phyloP scores from a whole-genome alignment of 352 stramenopile genomes.

The Phytophthora lateralis region DNA sequence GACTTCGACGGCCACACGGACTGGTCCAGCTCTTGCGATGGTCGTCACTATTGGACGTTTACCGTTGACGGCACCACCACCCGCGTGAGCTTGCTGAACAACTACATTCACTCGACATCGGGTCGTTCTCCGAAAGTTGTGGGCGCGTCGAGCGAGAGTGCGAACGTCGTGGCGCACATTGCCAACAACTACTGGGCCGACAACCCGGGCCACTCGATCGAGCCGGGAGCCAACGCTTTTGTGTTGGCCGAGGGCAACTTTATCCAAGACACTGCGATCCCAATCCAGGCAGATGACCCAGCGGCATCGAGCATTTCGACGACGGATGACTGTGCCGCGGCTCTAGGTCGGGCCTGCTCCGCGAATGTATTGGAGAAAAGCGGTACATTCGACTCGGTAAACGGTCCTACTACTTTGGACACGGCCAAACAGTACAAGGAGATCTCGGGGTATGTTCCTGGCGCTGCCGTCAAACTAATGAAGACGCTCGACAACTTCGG shows the following conservation, averaged over 20 bases:
- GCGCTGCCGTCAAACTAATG: background rate
- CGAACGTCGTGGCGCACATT: conserved; percentile 38
- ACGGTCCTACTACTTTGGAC: background rate
- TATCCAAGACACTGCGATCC: conserved; percentile 26
- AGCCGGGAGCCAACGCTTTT: conserved; percentile 15
- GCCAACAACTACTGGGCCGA: conserved; percentile 52
- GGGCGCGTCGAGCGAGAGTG: conserved; percentile 9
- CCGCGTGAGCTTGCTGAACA: conserved; percentile 38
- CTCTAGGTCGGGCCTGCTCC: background rate
- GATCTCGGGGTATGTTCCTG: conserved; percentile 5
- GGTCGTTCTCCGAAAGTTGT: conserved; percentile 38
- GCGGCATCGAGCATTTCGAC: background rate
- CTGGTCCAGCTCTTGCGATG: conserved; percentile 49
- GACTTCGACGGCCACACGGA: conserved; percentile 50
- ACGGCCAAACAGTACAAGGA: conserved; percentile 7
- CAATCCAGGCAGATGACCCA: background rate
- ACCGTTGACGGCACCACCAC: conserved; percentile 29
- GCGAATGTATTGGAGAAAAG: conserved; percentile 2
- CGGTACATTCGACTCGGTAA: conserved; percentile 5
- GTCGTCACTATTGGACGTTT: conserved; percentile 52
- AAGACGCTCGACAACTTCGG: conserved; percentile 5
- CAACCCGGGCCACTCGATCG: conserved; percentile 48
- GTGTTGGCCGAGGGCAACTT: conserved; percentile 48
- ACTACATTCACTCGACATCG: conserved; percentile 46
- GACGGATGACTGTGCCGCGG: background rate